phyloP scores from a whole-genome alignment of 192 early-diverging fungal genomes.

The Bifiguratus adelaidae region DNA sequence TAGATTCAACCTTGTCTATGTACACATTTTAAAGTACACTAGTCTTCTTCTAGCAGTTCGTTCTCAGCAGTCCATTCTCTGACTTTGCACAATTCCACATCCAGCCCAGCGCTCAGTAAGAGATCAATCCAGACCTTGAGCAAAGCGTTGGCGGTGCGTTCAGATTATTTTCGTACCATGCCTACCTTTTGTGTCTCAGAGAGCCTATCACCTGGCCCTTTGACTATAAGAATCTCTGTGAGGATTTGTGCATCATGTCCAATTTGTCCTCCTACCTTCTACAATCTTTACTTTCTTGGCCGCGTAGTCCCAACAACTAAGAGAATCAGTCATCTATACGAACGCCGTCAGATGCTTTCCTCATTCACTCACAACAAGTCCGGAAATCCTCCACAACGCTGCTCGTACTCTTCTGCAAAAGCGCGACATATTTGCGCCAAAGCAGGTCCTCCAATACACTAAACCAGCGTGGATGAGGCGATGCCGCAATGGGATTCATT shows the following conservation, averaged over 20 bases:
- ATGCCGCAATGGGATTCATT: not conserved
- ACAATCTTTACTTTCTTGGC: conserved; percentile 45
- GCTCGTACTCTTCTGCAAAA: conserved; percentile 50
- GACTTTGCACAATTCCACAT: conserved; percentile 54
- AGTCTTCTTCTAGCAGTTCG: conserved; percentile 4
- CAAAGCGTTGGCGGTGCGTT: not conserved
- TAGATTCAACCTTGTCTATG: not conserved
- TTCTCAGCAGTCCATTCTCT: conserved; percentile 28
- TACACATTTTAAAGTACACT: not conserved
- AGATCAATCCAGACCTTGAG: conserved; percentile 49
- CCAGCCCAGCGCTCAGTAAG: conserved; percentile 32
- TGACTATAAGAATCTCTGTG: conserved; percentile 21
- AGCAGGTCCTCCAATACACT: conserved; percentile 44
- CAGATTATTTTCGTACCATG: not conserved
- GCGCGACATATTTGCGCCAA: conserved; percentile 45
- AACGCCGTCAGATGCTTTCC: not conserved
- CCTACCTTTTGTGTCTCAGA: conserved; percentile 48
- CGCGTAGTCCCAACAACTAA: conserved; percentile 48
- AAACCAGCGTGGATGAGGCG: conserved; percentile 5
- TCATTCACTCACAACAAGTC: conserved; percentile 41
- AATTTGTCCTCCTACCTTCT: conserved; percentile 25
- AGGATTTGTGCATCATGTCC: not conserved
- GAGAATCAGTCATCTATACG: not conserved
- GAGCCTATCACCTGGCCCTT: conserved; percentile 58
- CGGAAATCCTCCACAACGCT: conserved; percentile 53